Evolutionary conservation across 2,329 filamentous ascomycete genomes (phyloP).

Genomic region (Talaromyces sp.): DNA sequence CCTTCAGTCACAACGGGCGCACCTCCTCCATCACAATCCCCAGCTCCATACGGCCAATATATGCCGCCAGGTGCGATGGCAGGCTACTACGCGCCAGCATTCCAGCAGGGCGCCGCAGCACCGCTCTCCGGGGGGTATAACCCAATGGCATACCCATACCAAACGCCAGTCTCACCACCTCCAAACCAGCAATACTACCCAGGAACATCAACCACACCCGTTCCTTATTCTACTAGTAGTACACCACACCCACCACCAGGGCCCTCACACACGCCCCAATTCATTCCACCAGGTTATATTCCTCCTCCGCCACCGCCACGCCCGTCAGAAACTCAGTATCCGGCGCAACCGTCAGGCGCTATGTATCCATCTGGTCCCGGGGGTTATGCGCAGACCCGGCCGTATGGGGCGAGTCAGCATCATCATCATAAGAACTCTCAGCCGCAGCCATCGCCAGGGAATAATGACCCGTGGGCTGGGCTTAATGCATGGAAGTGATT

Average conservation of each 20-base stretch:
- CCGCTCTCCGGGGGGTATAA: slow-evolving; percentile 44
- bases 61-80: slow-evolving; percentile 20
- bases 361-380: slow-evolving; percentile 53
- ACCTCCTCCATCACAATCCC: slow-evolving; percentile 30
- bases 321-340: slow-evolving; percentile 48
- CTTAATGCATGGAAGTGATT: slow-evolving; percentile 63
- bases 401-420: slow-evolving; percentile 33
- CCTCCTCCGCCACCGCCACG: slow-evolving; percentile 64
- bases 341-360: slow-evolving; percentile 41
- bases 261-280: slow-evolving; percentile 36
- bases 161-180: slow-evolving; percentile 37
- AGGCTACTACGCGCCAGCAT: slow-evolving; percentile 28
- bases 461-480: slow-evolving; percentile 64
- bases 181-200: slow-evolving; percentile 30
- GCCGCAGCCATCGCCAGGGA: slow-evolving; percentile 24
- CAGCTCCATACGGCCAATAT: slow-evolving; percentile 34
- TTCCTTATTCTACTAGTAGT: slow-evolving; percentile 23
- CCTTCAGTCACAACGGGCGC: slow-evolving; percentile 23
- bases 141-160: slow-evolving; percentile 48
- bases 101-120: slow-evolving; percentile 39
- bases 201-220: slow-evolving; percentile 9
- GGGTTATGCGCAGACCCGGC: slow-evolving; percentile 51
- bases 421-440: slow-evolving; percentile 28
- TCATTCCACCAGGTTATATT: slow-evolving; percentile 60
- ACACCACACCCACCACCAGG: slow-evolving; percentile 27